phyloP scores from a whole-genome alignment of 2,329 filamentous ascomycete species.

The Cercospora janseana region DNA sequence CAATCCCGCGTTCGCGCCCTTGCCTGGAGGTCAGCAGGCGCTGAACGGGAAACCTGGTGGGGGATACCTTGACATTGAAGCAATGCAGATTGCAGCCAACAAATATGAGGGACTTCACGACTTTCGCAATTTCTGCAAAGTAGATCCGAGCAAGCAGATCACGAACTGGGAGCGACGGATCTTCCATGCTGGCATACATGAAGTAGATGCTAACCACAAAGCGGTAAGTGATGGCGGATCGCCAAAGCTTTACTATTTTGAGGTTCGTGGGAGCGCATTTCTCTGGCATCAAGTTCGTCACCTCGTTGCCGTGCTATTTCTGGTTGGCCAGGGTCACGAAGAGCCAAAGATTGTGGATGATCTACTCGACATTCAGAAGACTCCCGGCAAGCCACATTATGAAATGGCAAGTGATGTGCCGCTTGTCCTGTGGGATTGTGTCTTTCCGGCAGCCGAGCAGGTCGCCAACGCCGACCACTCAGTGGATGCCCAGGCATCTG shows the following conservation, averaged over 20 bases:
- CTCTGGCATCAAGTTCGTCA: conserved; percentile 97
- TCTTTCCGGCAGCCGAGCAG: conserved; percentile 64
- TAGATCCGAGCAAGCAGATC: conserved; percentile 87
- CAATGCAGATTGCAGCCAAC: conserved; percentile 80
- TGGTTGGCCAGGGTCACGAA: conserved; percentile 86
- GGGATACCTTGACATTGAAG: conserved; percentile 82
- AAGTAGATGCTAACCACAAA: conserved; percentile 47
- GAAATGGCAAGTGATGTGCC: conserved; percentile 87
- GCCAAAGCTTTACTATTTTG: conserved; percentile 81
- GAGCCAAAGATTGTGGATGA: conserved; percentile 67
- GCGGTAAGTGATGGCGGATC: conserved; percentile 10
- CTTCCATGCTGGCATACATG: conserved; percentile 74
- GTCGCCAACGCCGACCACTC: conserved; percentile 40
- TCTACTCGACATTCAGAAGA: conserved; percentile 69
- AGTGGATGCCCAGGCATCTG: conserved; percentile 40
- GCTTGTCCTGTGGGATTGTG: conserved; percentile 92
- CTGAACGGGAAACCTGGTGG: conserved; percentile 40
- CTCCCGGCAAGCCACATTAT: conserved; percentile 78
- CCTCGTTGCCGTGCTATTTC: conserved; percentile 89
- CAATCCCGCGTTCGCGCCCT: conserved; percentile 78
- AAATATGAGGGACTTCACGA: conserved; percentile 81
- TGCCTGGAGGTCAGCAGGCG: conserved; percentile 38
- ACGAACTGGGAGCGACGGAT: conserved; percentile 77
- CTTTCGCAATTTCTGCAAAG: conserved; percentile 95
- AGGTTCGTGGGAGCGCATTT: conserved; percentile 86